Base-by-base conservation (phyloP, 2,329 filamentous ascomycete genomes). In the Colletotrichum zoysiae region DNA sequence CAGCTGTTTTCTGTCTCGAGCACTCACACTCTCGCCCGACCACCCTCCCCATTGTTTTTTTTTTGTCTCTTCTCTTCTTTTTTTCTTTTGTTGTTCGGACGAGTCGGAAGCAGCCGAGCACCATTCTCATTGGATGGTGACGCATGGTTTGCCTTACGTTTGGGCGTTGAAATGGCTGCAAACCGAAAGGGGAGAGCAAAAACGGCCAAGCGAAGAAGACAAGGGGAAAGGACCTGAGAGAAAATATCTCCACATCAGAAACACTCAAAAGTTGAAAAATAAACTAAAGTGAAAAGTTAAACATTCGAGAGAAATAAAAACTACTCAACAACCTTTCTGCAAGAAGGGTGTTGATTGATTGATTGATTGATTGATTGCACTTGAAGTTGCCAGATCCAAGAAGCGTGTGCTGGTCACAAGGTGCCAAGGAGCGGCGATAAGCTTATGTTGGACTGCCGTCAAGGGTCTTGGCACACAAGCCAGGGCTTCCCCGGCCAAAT, bases 401-500 rank as follows among this genome's bases (percentile, higher is more conserved):
- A 38, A 5, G 14, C 35, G 14, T n/a, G n/a, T 12, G 7, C n/a
- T 1, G 14, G 14, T 12, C 23, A 59, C 33, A 26, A 35, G 20
- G 44, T 40, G 18, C 33, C 55, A 23, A 48, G 46, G 46, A n/a
- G 5, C n/a, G 12, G 23, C 40, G 12, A 60, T 67, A 67, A 71
- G 68, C 64, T 71, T 71, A 51, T 44, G 38, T 64, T 26, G n/a
- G 55, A 30, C n/a, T 48, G n/a, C 26, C n/a, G 53, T 56, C 69
- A 53, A 48, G 51, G 44, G 8, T 20, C 33, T 44, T 46, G 50
- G 40, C 23, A 8, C 33, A 16, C 5, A 5, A n/a, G n/a, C 44
- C n/a, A 42, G 58, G 65, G 58, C 16, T 48, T 20, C 44, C 58
- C 59, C 35, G 69, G n/a, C 26, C 23, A n/a, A 62, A 68, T 30